Conservation (phyloP, 331 rosid genomes). For the Malus hybrid region DNA sequence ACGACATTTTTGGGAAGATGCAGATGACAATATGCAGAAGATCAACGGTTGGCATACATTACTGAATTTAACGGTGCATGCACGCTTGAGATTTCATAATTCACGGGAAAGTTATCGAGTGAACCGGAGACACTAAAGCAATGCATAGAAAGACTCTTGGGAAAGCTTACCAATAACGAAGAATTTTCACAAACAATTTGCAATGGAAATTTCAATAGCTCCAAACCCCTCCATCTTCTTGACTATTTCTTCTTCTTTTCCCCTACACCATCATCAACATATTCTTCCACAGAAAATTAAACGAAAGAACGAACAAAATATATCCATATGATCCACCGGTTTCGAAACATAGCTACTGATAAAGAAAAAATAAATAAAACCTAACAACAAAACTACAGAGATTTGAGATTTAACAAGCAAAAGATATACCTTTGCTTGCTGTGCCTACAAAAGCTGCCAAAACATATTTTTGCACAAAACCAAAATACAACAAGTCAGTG, state of each 20-base stretch:
- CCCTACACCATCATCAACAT: conserved; percentile 14
- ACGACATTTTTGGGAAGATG: background rate
- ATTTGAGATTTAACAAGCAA: conserved; percentile 17
- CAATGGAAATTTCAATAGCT: conserved; percentile 1
- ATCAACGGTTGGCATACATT: background rate
- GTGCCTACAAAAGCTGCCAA: conserved; percentile 29
- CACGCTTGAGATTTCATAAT: background rate
- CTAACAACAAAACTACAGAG: conserved; percentile 1
- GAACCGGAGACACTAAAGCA: background rate
- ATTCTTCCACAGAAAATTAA: conserved; percentile 6
- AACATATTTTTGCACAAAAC: conserved; percentile 33
- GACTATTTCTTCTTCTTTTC: conserved; percentile 6
- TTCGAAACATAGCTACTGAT: background rate
- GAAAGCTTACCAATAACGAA: background rate
- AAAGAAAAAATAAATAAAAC: background rate
- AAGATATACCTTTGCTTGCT: conserved; percentile 27
- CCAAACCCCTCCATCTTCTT: background rate
- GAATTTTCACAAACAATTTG: background rate
- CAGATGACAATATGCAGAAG: too few species aligned
- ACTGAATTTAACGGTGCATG: background rate
- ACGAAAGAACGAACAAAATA: conserved; percentile 10
- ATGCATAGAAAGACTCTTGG: background rate
- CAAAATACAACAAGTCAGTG: conserved; percentile 20
- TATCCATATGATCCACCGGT: conserved; percentile 1
- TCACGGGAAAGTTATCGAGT: background rate